Percentiles rank a stretch among this genome's conserved stretches.
phyloP scores from a whole-genome alignment of 192 early-diverging fungal genomes.

The Phlyctochytrium bullatum region DNA sequence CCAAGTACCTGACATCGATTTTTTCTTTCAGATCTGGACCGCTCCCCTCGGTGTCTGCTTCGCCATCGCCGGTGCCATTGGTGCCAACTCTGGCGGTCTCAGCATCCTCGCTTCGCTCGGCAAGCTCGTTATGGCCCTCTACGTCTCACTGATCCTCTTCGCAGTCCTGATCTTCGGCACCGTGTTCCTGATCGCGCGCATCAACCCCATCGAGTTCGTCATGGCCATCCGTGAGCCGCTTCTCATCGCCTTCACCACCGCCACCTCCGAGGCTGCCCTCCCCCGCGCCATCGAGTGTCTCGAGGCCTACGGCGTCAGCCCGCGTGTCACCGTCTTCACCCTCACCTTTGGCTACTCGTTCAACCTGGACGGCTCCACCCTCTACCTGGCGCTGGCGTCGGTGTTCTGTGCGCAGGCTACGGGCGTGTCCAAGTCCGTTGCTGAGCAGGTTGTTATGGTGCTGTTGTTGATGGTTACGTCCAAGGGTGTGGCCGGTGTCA shows the following conservation, averaged over 20 bases:
- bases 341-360: slow-evolving; percentile 70
- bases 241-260: slow-evolving; percentile 71
- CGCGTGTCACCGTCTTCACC: slow-evolving; percentile 64
- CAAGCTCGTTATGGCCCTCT: slow-evolving; percentile 66
- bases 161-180: slow-evolving; percentile 52
- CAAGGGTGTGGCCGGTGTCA: slow-evolving; percentile 55
- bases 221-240: slow-evolving; percentile 56
- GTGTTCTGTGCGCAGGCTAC: slow-evolving; percentile 67
- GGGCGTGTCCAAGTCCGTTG: slow-evolving; percentile 45
- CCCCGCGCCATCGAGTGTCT: slow-evolving; percentile 71
- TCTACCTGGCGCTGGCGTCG: slow-evolving; percentile 66
- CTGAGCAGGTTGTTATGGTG: slow-evolving; percentile 65
- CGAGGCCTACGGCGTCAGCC: slow-evolving; percentile 62
- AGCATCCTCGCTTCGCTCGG: slow-evolving; percentile 54
- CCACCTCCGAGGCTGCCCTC: slow-evolving; percentile 71
- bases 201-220: slow-evolving; percentile 56
- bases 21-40: slow-evolving; percentile 7
- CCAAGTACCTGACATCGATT: no score
- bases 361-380: slow-evolving; percentile 74
- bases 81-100: slow-evolving; percentile 52
- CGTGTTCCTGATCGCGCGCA: slow-evolving; percentile 50
- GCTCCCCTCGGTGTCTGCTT: slow-evolving; percentile 69
- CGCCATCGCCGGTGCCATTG: slow-evolving; percentile 59
- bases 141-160: slow-evolving; percentile 59
- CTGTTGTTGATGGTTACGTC: slow-evolving; percentile 64